A percentile compares a stretch with the other conserved stretches of the same genome.
These are phyloP conservation scores for Stipa capillata DNA, from an alignment of 176 grass and related monocot genomes.

Conservation along the genomic window DNA sequence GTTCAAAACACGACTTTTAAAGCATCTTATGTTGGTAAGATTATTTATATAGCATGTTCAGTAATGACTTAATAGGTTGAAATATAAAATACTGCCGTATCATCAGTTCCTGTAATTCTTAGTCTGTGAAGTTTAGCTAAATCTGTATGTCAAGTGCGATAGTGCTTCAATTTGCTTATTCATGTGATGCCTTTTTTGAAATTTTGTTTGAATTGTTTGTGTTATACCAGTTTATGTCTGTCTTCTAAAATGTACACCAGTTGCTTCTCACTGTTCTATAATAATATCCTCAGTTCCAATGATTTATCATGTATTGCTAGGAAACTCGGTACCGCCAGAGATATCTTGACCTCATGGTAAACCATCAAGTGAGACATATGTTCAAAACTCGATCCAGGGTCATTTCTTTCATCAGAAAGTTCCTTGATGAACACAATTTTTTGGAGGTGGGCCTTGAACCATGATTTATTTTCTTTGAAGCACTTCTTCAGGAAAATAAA, in stretches of 20 bases:
- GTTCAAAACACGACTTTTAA: background rate
- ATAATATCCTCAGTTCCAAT: background rate
- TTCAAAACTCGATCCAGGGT: constrained; percentile 67
- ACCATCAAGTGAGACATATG: constrained; percentile 78
- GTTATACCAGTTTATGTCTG: background rate
- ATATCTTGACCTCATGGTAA: constrained; percentile 86
- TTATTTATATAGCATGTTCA: background rate
- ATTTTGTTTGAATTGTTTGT: background rate
- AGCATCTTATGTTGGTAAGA: background rate
- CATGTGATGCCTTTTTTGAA: background rate
- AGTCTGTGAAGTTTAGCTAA: too few relatives aligned
- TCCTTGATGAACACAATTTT: constrained; percentile 66
- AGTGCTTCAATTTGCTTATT: background rate
- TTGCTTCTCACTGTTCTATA: background rate
- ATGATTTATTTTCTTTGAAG: background rate
- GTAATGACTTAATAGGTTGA: background rate
- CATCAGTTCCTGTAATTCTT: background rate
- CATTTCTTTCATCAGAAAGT: constrained; percentile 49
- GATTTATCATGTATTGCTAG: constrained; percentile 17
- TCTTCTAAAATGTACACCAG: background rate
- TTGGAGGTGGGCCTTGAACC: constrained; percentile 45
- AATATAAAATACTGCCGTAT: background rate
- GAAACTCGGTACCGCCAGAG: constrained; percentile 80
- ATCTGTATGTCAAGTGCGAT: too few relatives aligned
- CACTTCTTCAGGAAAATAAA: background rate